phyloP scores from a whole-genome alignment of 2,329 filamentous ascomycete genomes.

The Arachnomyces sp. region DNA sequence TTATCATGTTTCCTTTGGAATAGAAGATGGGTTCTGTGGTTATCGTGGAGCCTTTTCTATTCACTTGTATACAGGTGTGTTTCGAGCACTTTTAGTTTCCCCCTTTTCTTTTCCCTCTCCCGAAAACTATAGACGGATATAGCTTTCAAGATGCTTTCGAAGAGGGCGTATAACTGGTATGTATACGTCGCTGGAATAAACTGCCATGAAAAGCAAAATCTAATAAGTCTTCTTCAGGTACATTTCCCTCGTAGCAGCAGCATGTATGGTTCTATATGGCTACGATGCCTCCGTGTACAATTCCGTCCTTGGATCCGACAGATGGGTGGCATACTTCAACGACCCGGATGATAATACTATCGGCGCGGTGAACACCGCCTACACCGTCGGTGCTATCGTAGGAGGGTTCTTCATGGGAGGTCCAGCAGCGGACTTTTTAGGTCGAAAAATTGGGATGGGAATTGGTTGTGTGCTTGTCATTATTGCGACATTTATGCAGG shows the following conservation, averaged over 20 bases:
- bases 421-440: conserved; percentile 54
- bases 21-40: no score
- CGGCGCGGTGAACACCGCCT: conserved; percentile 58
- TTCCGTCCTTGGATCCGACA: conserved; percentile 58
- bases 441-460: conserved; percentile 59
- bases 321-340: conserved; percentile 61
- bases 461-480: conserved; percentile 58
- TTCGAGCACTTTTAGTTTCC: no score
- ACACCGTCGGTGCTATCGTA: conserved; percentile 63
- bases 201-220: no score
- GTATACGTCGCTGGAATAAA: no score
- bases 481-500: conserved; percentile 61
- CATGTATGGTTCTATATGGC: conserved; percentile 68
- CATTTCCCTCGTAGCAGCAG: conserved; percentile 61
- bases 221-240: no score
- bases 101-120: no score
- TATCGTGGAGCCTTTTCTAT: no score
- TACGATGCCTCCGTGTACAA: conserved; percentile 71
- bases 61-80: no score
- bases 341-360: conserved; percentile 37
- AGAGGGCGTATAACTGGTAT: no score
- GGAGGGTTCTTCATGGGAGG: conserved; percentile 64
- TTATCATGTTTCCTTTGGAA: no score
- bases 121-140: no score
- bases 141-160: no score